Conservation (phyloP, 208 protist genomes). For the Trypanosoma conorhini region DNA sequence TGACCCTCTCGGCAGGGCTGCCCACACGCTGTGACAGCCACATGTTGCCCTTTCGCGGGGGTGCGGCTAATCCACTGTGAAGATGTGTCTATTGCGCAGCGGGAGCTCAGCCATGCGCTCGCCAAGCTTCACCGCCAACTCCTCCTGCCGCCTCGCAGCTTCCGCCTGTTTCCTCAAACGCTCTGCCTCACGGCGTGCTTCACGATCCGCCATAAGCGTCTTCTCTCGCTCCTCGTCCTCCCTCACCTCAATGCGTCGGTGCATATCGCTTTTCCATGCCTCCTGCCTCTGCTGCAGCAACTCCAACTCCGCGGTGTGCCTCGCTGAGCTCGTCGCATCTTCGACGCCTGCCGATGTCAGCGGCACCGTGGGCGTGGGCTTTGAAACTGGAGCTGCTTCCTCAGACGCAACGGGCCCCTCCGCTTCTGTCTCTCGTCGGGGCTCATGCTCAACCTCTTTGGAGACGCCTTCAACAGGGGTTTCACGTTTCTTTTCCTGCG, state of each 20-base stretch:
- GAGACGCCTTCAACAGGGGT: constrained; percentile 11
- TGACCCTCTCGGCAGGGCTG: not conserved
- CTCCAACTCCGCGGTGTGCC: constrained; percentile 23
- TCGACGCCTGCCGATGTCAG: not conserved
- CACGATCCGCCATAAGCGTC: constrained; percentile 21
- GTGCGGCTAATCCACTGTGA: constrained; percentile 67
- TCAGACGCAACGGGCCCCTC: not conserved
- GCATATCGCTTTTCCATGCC: constrained; percentile 56
- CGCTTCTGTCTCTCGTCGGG: not conserved
- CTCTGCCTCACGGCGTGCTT: constrained; percentile 34
- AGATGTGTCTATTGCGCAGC: constrained; percentile 77
- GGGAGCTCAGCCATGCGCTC: constrained; percentile 59
- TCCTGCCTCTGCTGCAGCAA: constrained; percentile 57
- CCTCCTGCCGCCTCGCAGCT: constrained; percentile 50
- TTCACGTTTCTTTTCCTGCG: constrained; percentile 17
- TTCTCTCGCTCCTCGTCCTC: constrained; percentile 32
- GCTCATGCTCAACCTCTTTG: not conserved
- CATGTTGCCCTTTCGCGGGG: not conserved
- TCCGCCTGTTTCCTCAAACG: constrained; percentile 29
- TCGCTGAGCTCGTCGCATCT: not conserved
- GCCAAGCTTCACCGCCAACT: constrained; percentile 34
- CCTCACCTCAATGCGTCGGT: constrained; percentile 39
- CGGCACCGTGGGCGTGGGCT: not conserved
- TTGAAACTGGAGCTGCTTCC: not conserved
- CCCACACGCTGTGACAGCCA: not conserved